These are phyloP conservation scores for Pseudotsuga menziesii DNA, from an alignment of 75 land plant genomes.

Conservation along the genomic window DNA sequence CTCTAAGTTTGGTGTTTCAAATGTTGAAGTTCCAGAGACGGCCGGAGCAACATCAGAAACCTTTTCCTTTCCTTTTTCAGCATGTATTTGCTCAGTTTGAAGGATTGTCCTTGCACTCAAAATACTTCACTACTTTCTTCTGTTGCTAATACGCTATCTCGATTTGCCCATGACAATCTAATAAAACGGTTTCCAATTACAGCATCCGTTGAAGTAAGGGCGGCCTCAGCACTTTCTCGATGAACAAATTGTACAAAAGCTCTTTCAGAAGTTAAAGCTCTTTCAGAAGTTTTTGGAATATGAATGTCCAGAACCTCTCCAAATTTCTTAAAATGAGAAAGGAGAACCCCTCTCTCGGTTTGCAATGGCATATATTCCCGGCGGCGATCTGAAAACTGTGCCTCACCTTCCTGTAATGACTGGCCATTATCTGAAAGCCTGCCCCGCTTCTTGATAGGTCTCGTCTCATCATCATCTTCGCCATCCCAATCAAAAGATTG, in stretches of 20 bases:
- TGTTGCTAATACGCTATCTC: conserved; percentile 64
- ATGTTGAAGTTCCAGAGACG: conserved; percentile 9
- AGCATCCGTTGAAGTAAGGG: conserved; percentile 90
- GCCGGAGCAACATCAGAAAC: conserved; percentile 18
- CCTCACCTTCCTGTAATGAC: no score
- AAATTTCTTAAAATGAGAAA: no score
- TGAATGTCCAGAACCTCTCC: conserved; percentile 92
- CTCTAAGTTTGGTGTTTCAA: no score
- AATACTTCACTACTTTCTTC: conserved; percentile 15
- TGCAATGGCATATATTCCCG: no score
- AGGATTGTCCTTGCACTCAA: no score
- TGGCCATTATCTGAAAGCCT: no score
- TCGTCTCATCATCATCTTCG: no score
- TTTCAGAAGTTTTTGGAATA: conserved; percentile 26
- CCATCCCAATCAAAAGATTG: no score
- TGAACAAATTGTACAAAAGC: conserved; percentile 90
- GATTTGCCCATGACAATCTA: conserved; percentile 87
- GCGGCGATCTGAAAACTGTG: no score
- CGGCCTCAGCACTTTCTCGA: conserved; percentile 83
- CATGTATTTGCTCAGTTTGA: conserved; percentile 13
- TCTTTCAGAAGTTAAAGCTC: no score
- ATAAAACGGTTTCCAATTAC: conserved; percentile 98
- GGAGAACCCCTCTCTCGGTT: no score
- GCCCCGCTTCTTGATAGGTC: no score
- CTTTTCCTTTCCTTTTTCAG: not conserved